These are phyloP conservation scores for Smittium culicis DNA, from an alignment of 371 early-diverging fungal species.

Conservation along the genomic window DNA sequence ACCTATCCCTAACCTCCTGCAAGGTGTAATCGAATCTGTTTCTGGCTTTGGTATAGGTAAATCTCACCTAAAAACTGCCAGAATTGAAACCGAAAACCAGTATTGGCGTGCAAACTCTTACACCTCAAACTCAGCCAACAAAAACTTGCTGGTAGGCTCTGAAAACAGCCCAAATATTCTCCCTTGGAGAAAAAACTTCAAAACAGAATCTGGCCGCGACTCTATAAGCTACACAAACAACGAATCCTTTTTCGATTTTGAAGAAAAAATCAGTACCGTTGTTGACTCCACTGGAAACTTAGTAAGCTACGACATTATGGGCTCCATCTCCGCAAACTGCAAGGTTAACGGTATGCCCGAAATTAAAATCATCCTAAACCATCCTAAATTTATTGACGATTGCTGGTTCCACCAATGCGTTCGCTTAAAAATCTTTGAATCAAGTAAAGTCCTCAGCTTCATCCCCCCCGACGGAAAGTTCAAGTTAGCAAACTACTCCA, in stretches of 20 bases:
- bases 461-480: constrained; percentile 89
- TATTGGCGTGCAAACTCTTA: neutral
- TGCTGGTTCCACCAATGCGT: constrained; percentile 84
- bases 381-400: constrained; percentile 60
- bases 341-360: constrained; percentile 83
- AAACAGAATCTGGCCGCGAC: constrained; percentile 56
- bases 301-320: constrained; percentile 63
- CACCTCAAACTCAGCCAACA: too few species aligned
- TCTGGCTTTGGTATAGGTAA: constrained; percentile 40
- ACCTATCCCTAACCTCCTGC: constrained; percentile 72
- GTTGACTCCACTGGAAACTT: constrained; percentile 57
- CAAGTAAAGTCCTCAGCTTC: constrained; percentile 67
- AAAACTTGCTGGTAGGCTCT: neutral
- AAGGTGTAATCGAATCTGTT: constrained; percentile 71
- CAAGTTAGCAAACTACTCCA: constrained; percentile 41
- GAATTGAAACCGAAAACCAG: constrained; percentile 43
- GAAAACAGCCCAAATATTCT: neutral
- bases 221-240: constrained; percentile 82
- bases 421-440: constrained; percentile 59
- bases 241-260: constrained; percentile 83
- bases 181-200: neutral
- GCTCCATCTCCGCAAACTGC: constrained; percentile 58
- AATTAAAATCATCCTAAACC: constrained; percentile 54
- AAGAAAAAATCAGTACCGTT: constrained; percentile 76
- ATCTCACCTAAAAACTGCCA: constrained; percentile 36